phyloP scores from a whole-genome alignment of 805 yeast genomes.

The Yamadazyma scolyti region DNA sequence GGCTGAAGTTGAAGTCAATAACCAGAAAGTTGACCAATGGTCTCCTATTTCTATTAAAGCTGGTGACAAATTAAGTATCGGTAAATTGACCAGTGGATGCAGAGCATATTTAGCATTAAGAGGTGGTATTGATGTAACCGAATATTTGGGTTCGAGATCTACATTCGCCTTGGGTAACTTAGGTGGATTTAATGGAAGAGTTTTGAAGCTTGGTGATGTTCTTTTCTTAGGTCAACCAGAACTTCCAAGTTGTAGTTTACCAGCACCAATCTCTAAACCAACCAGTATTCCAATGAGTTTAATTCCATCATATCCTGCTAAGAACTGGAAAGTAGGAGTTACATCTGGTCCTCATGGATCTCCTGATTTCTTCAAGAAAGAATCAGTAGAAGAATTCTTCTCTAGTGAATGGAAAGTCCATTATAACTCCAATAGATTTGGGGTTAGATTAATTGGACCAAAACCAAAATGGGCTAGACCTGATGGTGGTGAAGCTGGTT shows the following conservation, averaged over 20 bases:
- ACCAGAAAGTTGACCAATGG: conserved; percentile 55
- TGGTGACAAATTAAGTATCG: conserved; percentile 78
- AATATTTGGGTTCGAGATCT: conserved; percentile 92
- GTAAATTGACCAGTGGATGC: conserved; percentile 80
- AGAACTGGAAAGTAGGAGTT: conserved; percentile 82
- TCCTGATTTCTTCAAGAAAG: conserved; percentile 86
- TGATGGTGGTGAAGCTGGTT: conserved; percentile 97
- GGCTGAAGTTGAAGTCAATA: conserved; percentile 65
- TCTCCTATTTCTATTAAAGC: conserved; percentile 64
- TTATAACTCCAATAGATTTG: conserved; percentile 95
- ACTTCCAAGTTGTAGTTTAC: conserved; percentile 62
- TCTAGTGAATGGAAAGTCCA: conserved; percentile 86
- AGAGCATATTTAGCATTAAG: conserved; percentile 86
- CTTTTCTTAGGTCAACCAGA: conserved; percentile 80
- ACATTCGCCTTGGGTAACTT: conserved; percentile 91
- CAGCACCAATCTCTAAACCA: conserved; percentile 70
- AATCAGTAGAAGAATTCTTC: conserved; percentile 74
- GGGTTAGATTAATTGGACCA: conserved; percentile 92
- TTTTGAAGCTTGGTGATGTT: conserved; percentile 87
- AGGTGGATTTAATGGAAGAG: conserved; percentile 95
- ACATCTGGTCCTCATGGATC: conserved; percentile 98
- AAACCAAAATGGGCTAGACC: conserved; percentile 95
- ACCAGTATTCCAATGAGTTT: conserved; percentile 49
- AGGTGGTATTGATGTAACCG: conserved; percentile 92
- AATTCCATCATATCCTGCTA: conserved; percentile 50